Evolutionary conservation across 495 filamentous ascomycete genomes (phyloP).

Genomic region (Lasiosphaeria miniovina): DNA sequence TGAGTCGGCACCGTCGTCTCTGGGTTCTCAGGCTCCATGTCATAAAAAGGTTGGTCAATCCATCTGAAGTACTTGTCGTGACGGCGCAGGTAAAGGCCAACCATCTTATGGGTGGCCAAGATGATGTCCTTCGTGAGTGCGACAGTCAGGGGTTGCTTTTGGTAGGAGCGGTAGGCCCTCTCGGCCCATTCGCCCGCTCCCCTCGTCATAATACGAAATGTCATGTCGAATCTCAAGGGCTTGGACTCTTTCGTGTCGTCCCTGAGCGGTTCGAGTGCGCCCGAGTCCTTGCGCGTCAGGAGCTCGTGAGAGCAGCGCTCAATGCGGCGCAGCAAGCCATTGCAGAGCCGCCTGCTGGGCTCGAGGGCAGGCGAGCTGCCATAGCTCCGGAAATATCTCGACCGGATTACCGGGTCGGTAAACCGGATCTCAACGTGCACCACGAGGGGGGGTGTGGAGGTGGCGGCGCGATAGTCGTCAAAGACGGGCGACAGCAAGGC

Average conservation of each 20-base stretch:
- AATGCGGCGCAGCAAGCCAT: conserved; percentile 43
- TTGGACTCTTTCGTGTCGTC: conserved; percentile 36
- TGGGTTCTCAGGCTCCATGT: conserved; percentile 26
- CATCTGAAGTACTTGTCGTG: conserved; percentile 45
- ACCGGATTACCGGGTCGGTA: conserved; percentile 40
- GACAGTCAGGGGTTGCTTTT: conserved; percentile 41
- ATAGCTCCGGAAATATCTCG: conserved; percentile 39
- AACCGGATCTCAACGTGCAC: conserved; percentile 46
- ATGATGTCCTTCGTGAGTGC: conserved; percentile 41
- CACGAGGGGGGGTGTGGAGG: conserved; percentile 20
- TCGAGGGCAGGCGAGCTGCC: conserved; percentile 37
- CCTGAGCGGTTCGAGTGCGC: conserved; percentile 37
- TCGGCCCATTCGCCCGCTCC: conserved; percentile 42
- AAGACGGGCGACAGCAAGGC: conserved; percentile 24
- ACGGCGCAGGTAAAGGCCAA: conserved; percentile 44
- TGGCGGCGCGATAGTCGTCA: conserved; percentile 15
- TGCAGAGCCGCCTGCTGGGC: conserved; percentile 38
- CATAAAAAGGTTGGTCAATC: conserved; percentile 38
- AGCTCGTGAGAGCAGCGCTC: conserved; percentile 48
- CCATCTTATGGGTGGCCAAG: conserved; percentile 40
- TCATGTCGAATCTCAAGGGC: conserved; percentile 43
- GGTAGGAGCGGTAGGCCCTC: conserved; percentile 43
- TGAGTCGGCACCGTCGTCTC: conserved; percentile 31
- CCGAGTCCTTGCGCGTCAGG: conserved; percentile 46
- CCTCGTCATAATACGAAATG: conserved; percentile 38